A percentile compares a stretch with the other conserved stretches of the same genome.
Evolutionary conservation across 75 land plant genomes (phyloP).

Genomic region (Pseudotsuga menziesii): DNA sequence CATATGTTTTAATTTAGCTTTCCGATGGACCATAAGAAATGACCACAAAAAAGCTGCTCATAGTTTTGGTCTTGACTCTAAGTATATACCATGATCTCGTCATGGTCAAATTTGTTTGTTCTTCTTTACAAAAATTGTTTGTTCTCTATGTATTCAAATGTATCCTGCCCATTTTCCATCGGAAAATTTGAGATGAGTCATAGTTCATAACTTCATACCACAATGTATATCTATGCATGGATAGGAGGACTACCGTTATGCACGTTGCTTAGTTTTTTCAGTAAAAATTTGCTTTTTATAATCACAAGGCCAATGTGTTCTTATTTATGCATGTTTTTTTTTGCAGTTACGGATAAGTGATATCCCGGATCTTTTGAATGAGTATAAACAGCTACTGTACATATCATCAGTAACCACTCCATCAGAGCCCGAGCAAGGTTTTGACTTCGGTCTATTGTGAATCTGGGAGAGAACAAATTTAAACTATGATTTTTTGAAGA

Average conservation of each 20-base stretch:
- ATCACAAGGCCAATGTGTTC: not conserved
- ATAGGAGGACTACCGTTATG: not conserved
- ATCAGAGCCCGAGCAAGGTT: not conserved
- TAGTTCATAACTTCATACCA: too few relatives aligned
- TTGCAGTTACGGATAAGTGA: conserved; percentile 81
- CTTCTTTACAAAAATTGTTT: too few relatives aligned
- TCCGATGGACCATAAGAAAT: too few relatives aligned
- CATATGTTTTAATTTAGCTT: too few relatives aligned
- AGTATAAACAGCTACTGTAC: conserved; percentile 54
- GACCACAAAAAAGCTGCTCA: too few relatives aligned
- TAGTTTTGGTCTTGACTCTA: too few relatives aligned
- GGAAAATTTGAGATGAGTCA: not conserved
- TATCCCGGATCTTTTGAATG: conserved; percentile 65
- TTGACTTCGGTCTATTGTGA: not conserved
- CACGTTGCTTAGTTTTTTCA: not conserved
- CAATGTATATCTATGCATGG: not conserved
- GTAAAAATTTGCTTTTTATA: not conserved
- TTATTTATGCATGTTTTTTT: conserved; percentile 2
- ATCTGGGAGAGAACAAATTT: not conserved
- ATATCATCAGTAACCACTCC: not conserved
- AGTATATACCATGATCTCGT: too few relatives aligned
- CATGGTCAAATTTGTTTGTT: too few relatives aligned
- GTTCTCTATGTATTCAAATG: too few relatives aligned
- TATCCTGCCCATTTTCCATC: too few relatives aligned
- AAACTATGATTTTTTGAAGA: too few relatives aligned